These are phyloP conservation scores for Aspergillus fijiensis DNA, from an alignment of 2,329 filamentous ascomycete species.

Conservation along the genomic window DNA sequence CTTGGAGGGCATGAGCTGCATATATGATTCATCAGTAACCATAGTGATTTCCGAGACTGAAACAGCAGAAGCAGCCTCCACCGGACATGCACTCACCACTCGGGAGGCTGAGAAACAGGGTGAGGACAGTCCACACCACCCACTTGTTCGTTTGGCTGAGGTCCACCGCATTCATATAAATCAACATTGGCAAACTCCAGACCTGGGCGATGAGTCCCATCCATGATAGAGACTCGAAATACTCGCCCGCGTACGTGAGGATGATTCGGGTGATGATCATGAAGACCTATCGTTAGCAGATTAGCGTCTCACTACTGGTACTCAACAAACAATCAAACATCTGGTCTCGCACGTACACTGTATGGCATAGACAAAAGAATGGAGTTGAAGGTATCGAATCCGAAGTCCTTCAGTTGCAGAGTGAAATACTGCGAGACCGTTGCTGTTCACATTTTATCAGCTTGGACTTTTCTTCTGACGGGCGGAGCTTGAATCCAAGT, in stretches of 20 bases:
- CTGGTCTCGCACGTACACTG: constrained; percentile 36
- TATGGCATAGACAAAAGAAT: constrained; percentile 59
- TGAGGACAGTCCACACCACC: constrained; percentile 53
- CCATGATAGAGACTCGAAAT: constrained; percentile 51
- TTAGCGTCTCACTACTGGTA: constrained; percentile 19
- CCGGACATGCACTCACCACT: constrained; percentile 35
- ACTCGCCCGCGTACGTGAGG: constrained; percentile 33
- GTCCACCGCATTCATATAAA: constrained; percentile 52
- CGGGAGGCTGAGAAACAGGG: constrained; percentile 53
- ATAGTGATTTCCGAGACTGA: too few relatives aligned
- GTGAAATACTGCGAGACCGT: constrained; percentile 32
- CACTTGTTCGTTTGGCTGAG: constrained; percentile 48
- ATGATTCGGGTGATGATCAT: constrained; percentile 16
- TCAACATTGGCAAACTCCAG: constrained; percentile 55
- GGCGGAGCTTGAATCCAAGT: background rate
- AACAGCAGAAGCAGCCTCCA: background rate
- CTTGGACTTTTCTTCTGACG: too few relatives aligned
- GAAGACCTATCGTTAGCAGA: constrained; percentile 6
- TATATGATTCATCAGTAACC: background rate
- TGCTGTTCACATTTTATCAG: constrained; percentile 8
- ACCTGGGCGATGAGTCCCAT: constrained; percentile 54
- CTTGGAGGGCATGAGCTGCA: constrained; percentile 54
- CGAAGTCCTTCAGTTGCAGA: constrained; percentile 47
- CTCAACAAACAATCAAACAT: constrained; percentile 17
- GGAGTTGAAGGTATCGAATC: constrained; percentile 56